phyloP scores from a whole-genome alignment of 495 filamentous ascomycete species.

The Sordaria brevicollis region DNA sequence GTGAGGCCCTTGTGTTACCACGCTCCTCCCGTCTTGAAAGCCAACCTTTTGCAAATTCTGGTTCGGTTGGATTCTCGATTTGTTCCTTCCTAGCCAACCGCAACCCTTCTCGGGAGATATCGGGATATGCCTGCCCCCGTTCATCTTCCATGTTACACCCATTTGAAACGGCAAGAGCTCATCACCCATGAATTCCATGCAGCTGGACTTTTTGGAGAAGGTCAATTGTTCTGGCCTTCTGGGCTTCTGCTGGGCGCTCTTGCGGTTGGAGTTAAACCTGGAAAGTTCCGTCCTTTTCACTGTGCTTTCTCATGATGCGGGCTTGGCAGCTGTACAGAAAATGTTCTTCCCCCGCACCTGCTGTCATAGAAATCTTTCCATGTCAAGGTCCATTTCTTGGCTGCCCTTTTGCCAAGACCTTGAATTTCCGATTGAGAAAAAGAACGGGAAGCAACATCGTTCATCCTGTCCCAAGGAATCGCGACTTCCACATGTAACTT shows the following conservation, averaged over 20 bases:
- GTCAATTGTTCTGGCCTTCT: neutral
- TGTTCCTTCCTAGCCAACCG: neutral
- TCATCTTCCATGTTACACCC: constrained; percentile 8
- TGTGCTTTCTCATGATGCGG: neutral
- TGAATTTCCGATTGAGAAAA: neutral
- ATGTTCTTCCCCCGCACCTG: neutral
- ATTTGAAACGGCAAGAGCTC: neutral
- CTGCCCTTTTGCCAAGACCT: neutral
- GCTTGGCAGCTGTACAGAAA: neutral
- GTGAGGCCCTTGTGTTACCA: neutral
- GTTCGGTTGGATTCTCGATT: neutral
- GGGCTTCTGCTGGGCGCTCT: neutral
- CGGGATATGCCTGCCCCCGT: neutral
- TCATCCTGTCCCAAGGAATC: no score
- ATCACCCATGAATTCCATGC: neutral
- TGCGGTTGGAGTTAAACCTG: no score
- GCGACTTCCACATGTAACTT: neutral
- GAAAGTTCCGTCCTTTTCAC: neutral
- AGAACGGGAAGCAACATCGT: neutral
- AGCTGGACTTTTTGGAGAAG: neutral
- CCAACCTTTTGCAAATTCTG: neutral
- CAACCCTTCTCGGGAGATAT: constrained; percentile 7
- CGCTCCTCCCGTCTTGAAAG: no score
- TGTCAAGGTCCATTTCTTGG: neutral
- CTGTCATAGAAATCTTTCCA: neutral